A percentile compares a stretch with the other conserved stretches of the same genome.
phyloP scores from a whole-genome alignment of 139 green algal species.

The Volvox africanus region DNA sequence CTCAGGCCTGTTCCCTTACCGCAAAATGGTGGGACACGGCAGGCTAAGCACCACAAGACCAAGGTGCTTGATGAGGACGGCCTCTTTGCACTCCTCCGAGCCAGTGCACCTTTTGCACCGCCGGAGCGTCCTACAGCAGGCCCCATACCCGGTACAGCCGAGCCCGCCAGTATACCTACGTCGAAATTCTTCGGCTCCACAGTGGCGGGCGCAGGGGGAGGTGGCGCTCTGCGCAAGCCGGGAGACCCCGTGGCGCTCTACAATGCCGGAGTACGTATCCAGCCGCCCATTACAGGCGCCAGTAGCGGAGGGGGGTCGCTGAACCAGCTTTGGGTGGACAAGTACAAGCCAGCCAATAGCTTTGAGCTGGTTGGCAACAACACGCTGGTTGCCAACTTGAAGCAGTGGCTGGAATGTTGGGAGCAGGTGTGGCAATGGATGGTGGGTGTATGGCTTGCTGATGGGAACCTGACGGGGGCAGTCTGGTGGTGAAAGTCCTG shows the following conservation, averaged over 20 bases:
- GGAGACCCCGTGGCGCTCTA: background rate
- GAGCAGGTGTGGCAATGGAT: slow-evolving; percentile 75
- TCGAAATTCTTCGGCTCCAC: slow-evolving; percentile 1
- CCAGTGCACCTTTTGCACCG: slow-evolving; percentile 48
- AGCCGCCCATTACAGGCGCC: background rate
- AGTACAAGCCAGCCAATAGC: slow-evolving; percentile 84
- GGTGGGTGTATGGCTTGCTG: too few species aligned
- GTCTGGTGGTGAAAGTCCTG: too few species aligned
- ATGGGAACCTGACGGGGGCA: too few species aligned
- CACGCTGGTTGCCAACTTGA: slow-evolving; percentile 68
- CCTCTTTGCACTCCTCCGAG: slow-evolving; percentile 82
- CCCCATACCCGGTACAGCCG: background rate
- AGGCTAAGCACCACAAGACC: slow-evolving; percentile 65
- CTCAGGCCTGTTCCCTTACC: too few species aligned
- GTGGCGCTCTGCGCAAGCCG: background rate
- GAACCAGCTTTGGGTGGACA: slow-evolving; percentile 93
- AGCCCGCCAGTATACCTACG: background rate
- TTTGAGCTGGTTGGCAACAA: slow-evolving; percentile 94
- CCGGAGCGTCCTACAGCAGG: background rate
- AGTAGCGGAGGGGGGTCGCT: background rate
- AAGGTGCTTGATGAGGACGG: slow-evolving; percentile 92
- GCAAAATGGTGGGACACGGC: background rate
- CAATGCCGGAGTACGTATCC: background rate
- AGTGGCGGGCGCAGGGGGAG: background rate
- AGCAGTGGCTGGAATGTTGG: slow-evolving; percentile 85